Conservation (phyloP, 441 rosid species). For the Theobroma grandiflorum region DNA sequence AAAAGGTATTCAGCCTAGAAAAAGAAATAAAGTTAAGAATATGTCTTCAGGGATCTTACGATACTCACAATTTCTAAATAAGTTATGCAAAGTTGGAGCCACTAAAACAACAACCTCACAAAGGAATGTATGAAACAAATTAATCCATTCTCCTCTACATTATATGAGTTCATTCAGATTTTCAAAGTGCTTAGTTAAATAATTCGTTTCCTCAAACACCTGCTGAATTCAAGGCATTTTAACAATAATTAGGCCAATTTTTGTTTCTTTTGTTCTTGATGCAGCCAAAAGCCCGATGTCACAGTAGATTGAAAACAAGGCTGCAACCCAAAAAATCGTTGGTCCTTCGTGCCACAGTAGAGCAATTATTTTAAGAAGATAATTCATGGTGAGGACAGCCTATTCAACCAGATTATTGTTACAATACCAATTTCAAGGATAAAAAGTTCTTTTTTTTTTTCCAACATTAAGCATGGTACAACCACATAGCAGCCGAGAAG, state of each 20-base stretch:
- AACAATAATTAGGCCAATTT: not conserved
- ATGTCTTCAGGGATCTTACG: not conserved
- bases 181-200: not conserved
- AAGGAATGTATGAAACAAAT: not conserved
- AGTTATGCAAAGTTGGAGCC: not conserved
- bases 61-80: constrained; percentile 1
- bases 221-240: not conserved
- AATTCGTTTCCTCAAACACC: not conserved
- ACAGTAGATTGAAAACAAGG: not conserved
- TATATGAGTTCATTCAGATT: constrained; percentile 1
- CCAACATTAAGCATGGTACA: not conserved
- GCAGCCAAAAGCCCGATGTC: not conserved
- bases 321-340: not conserved
- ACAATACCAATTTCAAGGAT: not conserved
- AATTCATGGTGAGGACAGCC: not conserved
- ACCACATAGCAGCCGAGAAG: not conserved
- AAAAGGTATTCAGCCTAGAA: constrained; percentile 3
- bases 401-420: not conserved
- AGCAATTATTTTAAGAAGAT: not conserved
- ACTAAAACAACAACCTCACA: not conserved
- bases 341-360: not conserved
- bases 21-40: constrained; percentile 9
- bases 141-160: not conserved
- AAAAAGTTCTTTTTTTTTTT: not conserved
- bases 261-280: not conserved